Evolutionary conservation across 768 basidiomycete species (phyloP).

Genomic region (Nevesoporus exiguus): DNA sequence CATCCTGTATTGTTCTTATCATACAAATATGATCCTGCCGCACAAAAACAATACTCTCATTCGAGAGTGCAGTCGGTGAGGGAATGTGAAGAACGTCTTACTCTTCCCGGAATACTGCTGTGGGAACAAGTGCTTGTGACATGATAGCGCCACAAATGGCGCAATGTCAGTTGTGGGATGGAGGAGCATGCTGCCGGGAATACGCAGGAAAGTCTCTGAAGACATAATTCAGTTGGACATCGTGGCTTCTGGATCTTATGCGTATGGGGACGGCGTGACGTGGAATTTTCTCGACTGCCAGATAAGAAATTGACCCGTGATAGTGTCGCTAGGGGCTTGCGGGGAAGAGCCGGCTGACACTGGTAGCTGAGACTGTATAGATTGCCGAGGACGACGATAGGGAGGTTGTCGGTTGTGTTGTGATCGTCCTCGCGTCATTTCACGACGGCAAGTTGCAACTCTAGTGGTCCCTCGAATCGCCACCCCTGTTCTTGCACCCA

Average conservation of each 20-base stretch:
- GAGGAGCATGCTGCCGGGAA: slow-evolving; percentile 2
- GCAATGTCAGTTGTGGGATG: neutral
- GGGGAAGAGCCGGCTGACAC: neutral
- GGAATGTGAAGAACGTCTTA: neutral
- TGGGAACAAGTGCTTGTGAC: neutral
- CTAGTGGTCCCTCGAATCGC: neutral
- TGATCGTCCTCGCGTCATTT: slow-evolving; percentile 5
- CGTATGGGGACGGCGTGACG: neutral
- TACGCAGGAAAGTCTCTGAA: neutral
- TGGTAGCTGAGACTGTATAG: neutral
- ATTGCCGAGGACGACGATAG: neutral
- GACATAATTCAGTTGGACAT: neutral
- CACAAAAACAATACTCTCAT: neutral
- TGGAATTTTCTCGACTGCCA: neutral
- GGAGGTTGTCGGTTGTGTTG: slow-evolving; percentile 14
- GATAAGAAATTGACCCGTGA: neutral
- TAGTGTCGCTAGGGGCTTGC: slow-evolving; percentile 6
- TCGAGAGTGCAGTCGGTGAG: neutral
- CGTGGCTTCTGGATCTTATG: neutral
- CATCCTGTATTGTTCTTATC: slow-evolving; percentile 27
- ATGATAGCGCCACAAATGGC: neutral
- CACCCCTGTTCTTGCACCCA: neutral
- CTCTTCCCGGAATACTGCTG: neutral
- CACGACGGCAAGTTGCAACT: neutral
- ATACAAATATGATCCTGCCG: slow-evolving; percentile 7